Percentiles rank a stretch among this genome's conserved stretches.
Evolutionary conservation across 2,329 filamentous ascomycete species (phyloP).

Genomic region (Leptosphaerulina australis): DNA sequence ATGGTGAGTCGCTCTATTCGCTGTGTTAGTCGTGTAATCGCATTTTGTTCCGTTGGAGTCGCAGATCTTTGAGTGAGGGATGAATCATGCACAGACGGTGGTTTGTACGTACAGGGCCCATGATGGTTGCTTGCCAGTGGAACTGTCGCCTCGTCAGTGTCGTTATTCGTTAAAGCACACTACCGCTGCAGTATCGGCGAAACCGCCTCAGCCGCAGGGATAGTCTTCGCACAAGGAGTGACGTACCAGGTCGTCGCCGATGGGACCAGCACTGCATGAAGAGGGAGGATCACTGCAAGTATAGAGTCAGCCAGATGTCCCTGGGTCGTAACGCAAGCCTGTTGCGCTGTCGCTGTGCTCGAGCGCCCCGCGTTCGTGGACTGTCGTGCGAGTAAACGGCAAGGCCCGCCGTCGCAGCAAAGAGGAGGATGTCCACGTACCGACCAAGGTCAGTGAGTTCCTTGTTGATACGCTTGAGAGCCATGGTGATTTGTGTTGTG

Average conservation of each 20-base stretch:
- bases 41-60: conserved; percentile 2
- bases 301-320: conserved; percentile 41
- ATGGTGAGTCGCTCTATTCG: conserved; percentile 85
- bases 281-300: conserved; percentile 86
- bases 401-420: conserved; percentile 8
- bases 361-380: conserved; percentile 42
- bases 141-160: conserved; percentile 67
- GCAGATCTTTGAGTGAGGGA: conserved; percentile 14
- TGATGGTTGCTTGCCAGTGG: conserved; percentile 99
- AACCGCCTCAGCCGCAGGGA: conserved; percentile 41
- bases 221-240: conserved; percentile 29
- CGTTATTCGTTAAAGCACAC: conserved; percentile 20
- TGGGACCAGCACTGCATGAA: conserved; percentile 95
- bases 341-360: conserved; percentile 22
- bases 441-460: conserved; percentile 88
- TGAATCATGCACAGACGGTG: background rate
- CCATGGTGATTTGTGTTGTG: conserved; percentile 62
- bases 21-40: conserved; percentile 38
- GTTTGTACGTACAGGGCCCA: conserved; percentile 85
- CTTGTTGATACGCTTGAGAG: conserved; percentile 94
- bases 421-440: conserved; percentile 56
- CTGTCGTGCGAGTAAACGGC: conserved; percentile 48
- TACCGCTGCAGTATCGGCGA: conserved; percentile 22
- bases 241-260: conserved; percentile 97
- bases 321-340: conserved; percentile 15